Percentiles rank a stretch among this genome's conserved stretches.
phyloP scores from a whole-genome alignment of 179 eudicot genomes.

The Patellifolia procumbens region DNA sequence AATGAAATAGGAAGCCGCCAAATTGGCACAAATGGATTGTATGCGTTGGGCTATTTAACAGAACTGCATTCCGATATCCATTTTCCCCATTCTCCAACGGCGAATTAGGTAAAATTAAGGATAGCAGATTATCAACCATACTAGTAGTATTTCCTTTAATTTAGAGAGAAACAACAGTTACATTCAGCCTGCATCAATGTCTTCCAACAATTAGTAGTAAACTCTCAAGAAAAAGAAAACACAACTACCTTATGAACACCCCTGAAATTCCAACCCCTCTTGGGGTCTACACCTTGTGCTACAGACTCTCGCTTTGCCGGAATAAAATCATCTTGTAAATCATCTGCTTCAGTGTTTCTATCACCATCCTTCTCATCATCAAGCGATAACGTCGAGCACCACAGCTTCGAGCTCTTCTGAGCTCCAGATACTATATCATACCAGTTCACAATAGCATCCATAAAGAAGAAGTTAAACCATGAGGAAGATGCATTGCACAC shows the following conservation, averaged over 20 bases:
- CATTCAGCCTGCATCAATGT: neutral
- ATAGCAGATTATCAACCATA: neutral
- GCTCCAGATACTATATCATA: constrained; percentile 42
- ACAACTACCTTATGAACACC: constrained; percentile 88
- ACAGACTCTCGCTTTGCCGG: constrained; percentile 46
- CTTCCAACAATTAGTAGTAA: neutral
- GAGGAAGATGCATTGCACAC: constrained; percentile 20
- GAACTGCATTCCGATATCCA: too few species aligned
- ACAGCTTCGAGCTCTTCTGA: constrained; percentile 47
- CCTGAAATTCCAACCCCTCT: constrained; percentile 77
- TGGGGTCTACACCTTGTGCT: constrained; percentile 79
- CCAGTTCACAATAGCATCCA: constrained; percentile 1
- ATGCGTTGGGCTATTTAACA: too few species aligned
- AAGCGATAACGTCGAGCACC: constrained; percentile 47
- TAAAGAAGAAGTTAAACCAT: neutral
- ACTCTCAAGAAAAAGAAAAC: neutral
- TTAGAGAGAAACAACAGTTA: neutral
- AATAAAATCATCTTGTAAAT: constrained; percentile 42
- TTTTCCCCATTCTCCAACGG: too few species aligned
- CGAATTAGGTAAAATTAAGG: neutral
- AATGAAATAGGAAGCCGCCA: too few species aligned
- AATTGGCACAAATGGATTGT: too few species aligned
- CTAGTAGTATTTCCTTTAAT: neutral
- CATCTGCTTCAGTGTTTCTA: constrained; percentile 31
- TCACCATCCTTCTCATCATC: constrained; percentile 39